These are phyloP conservation scores for Naegleria lovaniensis DNA, from an alignment of 208 protist genomes.

Conservation along the genomic window DNA sequence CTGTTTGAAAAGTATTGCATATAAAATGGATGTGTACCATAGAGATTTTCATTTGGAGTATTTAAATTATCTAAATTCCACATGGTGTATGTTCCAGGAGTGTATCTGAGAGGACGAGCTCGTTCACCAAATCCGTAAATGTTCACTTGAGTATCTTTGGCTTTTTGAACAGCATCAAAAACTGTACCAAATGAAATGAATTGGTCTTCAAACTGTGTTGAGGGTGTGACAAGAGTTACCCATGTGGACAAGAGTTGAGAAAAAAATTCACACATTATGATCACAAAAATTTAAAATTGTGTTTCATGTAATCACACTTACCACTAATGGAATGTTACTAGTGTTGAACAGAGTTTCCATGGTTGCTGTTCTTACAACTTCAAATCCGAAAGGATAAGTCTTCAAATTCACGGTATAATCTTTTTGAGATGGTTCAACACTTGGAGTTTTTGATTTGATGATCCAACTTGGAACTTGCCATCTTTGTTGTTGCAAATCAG, in stretches of 20 bases:
- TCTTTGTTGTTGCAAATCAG: not conserved
- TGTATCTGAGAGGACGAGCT: not conserved
- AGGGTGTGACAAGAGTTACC: too few relatives aligned
- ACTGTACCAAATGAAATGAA: conserved; percentile 5
- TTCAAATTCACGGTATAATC: not conserved
- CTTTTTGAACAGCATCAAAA: not conserved
- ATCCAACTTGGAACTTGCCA: conserved; percentile 15
- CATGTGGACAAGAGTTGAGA: too few relatives aligned
- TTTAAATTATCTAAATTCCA: not conserved
- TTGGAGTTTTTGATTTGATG: not conserved
- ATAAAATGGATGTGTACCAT: conserved; percentile 17
- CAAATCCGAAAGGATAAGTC: not conserved
- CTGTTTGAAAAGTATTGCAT: not conserved
- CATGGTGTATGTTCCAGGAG: not conserved
- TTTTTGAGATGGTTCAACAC: not conserved
- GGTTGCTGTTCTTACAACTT: not conserved
- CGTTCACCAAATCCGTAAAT: conserved; percentile 23
- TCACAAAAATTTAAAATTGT: too few relatives aligned
- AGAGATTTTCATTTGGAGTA: not conserved
- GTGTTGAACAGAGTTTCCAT: not conserved
- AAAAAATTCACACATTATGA: too few relatives aligned
- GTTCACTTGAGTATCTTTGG: not conserved
- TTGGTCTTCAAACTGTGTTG: not conserved
- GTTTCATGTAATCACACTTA: too few relatives aligned
- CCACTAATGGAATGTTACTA: not conserved